phyloP scores from a whole-genome alignment of 768 basidiomycete species.

The Pleurotus tuoliensis region DNA sequence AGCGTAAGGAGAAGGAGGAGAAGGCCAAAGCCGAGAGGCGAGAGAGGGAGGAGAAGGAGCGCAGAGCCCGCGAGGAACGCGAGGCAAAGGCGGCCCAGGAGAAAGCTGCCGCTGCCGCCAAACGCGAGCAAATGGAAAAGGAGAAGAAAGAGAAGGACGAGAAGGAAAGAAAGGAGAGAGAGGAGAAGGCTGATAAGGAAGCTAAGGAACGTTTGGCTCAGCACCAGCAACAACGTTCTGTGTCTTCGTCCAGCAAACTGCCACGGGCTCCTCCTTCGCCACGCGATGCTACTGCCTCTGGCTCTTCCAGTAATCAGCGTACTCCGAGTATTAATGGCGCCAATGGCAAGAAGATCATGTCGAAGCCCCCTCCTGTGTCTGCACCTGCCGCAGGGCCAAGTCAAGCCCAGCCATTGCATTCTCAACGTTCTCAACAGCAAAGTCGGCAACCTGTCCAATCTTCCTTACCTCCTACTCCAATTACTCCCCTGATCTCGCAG shows the following conservation, averaged over 20 bases:
- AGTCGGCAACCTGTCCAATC: slow-evolving; percentile 21
- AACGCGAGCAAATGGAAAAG: slow-evolving; percentile 15
- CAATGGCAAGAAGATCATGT: slow-evolving; percentile 59
- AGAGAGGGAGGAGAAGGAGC: slow-evolving; percentile 64
- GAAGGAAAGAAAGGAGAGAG: slow-evolving; percentile 23
- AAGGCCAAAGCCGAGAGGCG: slow-evolving; percentile 66
- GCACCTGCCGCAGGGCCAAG: slow-evolving; percentile 29
- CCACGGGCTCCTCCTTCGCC: slow-evolving; percentile 49
- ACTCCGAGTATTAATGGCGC: slow-evolving; percentile 43
- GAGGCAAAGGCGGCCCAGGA: slow-evolving; percentile 38
- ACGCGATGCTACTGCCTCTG: slow-evolving; percentile 41
- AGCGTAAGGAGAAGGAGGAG: slow-evolving; percentile 74
- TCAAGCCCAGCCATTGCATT: slow-evolving; percentile 28
- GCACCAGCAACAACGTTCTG: slow-evolving; percentile 49
- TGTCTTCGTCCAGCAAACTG: slow-evolving; percentile 35
- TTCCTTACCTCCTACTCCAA: slow-evolving; percentile 48
- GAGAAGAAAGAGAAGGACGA: slow-evolving; percentile 20
- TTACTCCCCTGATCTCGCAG: slow-evolving; percentile 41
- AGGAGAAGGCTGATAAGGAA: slow-evolving; percentile 13
- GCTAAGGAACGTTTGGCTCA: slow-evolving; percentile 28
- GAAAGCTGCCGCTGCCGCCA: slow-evolving; percentile 15
- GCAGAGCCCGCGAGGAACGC: slow-evolving; percentile 64
- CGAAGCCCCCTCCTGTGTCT: slow-evolving; percentile 36
- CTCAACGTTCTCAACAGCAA: slow-evolving; percentile 11
- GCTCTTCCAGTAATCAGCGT: slow-evolving; percentile 40